A percentile compares a stretch with the other conserved stretches of the same genome.
These are phyloP conservation scores for Reticulascus tulasneorum DNA, from an alignment of 2,329 filamentous ascomycete genomes.

Conservation along the genomic window DNA sequence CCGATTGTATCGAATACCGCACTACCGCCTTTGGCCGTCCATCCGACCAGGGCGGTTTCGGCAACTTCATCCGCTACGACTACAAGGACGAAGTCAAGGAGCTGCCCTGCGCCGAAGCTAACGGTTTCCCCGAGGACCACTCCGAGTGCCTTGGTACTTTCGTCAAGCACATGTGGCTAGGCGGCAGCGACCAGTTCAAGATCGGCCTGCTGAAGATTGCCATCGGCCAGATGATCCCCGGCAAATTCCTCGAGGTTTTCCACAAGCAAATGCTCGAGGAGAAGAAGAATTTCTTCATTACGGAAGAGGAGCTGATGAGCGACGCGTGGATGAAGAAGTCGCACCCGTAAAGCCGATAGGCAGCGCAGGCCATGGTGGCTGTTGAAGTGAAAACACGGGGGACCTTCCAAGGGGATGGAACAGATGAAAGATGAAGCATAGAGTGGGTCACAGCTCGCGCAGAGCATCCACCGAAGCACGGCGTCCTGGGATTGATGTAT, in stretches of 20 bases:
- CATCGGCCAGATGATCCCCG: conserved; percentile 33
- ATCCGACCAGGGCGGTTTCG: conserved; percentile 41
- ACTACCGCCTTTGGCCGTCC: conserved; percentile 30
- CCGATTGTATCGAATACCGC: conserved; percentile 34
- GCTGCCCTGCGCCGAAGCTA: conserved; percentile 38
- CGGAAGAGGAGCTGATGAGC: conserved; percentile 29
- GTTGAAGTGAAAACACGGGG: too few species aligned
- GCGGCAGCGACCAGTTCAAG: too few species aligned
- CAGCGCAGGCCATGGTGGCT: too few species aligned
- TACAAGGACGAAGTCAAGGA: conserved; percentile 35
- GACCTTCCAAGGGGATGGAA: too few species aligned
- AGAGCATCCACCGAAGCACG: too few species aligned
- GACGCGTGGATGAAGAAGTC: conserved; percentile 4
- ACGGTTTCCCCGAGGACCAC: conserved; percentile 35
- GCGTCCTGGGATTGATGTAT: too few species aligned
- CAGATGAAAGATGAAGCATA: too few species aligned
- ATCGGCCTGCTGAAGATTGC: conserved; percentile 32
- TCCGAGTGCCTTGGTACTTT: conserved; percentile 35
- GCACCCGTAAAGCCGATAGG: neutral
- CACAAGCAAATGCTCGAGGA: conserved; percentile 31
- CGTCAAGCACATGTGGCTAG: conserved; percentile 40
- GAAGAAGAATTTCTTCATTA: conserved; percentile 29
- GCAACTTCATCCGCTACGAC: conserved; percentile 38
- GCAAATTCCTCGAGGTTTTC: conserved; percentile 28
- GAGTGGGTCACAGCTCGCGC: too few species aligned